Evolutionary conservation across 2,329 filamentous ascomycete genomes (phyloP), one percentile per base, ranked within the genome.

Genomic region (Podosphaera aphanis): DNA sequence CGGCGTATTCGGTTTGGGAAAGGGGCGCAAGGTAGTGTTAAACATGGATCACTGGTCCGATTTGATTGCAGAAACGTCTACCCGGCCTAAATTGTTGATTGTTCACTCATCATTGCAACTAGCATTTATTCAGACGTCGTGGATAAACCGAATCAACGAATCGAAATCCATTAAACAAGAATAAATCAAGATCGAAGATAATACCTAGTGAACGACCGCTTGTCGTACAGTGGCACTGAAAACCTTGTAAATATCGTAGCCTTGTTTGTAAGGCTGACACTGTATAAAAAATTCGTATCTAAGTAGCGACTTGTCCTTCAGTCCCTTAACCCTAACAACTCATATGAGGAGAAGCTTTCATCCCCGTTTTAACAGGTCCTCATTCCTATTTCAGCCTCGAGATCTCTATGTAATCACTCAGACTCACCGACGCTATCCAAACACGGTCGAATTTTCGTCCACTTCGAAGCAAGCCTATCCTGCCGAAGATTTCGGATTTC

Each of bases 1-100:
- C 42, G 42, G 42, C 42, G 47, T 45, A 46, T 50, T 49, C 47
- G 50, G 45, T 40, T 41, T 33, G 10, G 15, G 8, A 38, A 25
- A 45, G 44, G 44, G 43, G 46, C 41, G 33, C 13, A 35, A 37
- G 25, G 48, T 46, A 46, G 44, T 49, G 23, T 44, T 35, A 27
- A 43, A 27, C 25, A 25, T 43, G 42, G 40, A 43, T 20, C 10
- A 20, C 37, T 16, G 18, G 37, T 20, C 18, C 16, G 8, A 39
- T 39, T 11, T 39, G 4, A 11, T 13, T n/a, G 18, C 37, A 23
- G n/a, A 39, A 5, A 20, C 6, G 15, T 33, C 29, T 33, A 33
- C 13, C 11, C 29, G 15, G 15, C 29, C 3, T 33, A n/a, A 33
- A n/a, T 33, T 33, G 10, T 23, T 39, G 37, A 23, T 39, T 20